Evolutionary conservation across 345 rosid species (phyloP), one percentile per base, ranked within the genome.

Genomic region (Conringia planisiliqua): DNA sequence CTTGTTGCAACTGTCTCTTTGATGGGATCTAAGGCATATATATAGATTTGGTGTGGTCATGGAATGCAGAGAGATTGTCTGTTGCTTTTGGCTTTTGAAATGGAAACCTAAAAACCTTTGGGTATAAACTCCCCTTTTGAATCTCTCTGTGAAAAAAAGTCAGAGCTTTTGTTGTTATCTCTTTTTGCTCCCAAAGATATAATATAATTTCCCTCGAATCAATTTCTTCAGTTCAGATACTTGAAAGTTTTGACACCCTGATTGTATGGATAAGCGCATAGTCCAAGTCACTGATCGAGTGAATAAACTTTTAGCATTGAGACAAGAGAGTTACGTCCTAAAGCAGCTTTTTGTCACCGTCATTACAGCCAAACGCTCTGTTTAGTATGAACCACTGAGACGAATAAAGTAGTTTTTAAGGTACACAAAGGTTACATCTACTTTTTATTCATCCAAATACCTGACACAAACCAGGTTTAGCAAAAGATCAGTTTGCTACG

Each of bases 41-140:
- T 27, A 55, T 44, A 66, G n/a, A 46, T 58, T 57, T 66, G 70
- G 17, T 75, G 68, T 75, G 44, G 55, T 46, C 62, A 68, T 66
- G 68, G 60, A 55, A 51, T 40, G 42, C 47, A 60, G 29, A 68
- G 62, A 39, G 26, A 66, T 16, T 47, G 44, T 58, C 5, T 40
- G 73, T 67, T 58, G 22, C 62, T 29, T 48, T 67, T 48, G 12
- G 6, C 38, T 60, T 33, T 48, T 67, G 68, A 47, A 30, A 74
- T 48, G 38, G 51, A 58, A 59, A 74, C 54, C 35, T 24, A 12
- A 9, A 64, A 12, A 9, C 38, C 66, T 13, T 18, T 16, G 63
- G 51, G 22, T 39, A 12, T 35, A 39, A 74, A 67, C 61, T 66
- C 20, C 20, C 26, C 35, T 47, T 63, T 66, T 35, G 33, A 47